Evolutionary conservation across 1,139 yeast genomes (phyloP).

Genomic region (Saccharomycopsis hybrid): DNA sequence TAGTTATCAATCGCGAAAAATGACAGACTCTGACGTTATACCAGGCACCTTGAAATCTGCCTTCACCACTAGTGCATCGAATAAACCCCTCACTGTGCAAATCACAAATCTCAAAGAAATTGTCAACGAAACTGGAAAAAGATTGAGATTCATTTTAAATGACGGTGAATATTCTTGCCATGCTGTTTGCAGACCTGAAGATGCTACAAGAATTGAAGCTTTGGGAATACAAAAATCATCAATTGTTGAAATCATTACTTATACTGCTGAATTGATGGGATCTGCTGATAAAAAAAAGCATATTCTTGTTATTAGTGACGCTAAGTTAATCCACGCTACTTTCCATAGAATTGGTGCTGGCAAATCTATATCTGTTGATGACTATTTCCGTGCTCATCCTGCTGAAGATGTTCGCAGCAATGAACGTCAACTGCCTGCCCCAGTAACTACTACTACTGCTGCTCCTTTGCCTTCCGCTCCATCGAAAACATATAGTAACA

Average conservation of each 20-base stretch:
- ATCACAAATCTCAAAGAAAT: constrained; percentile 43
- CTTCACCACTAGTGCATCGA: constrained; percentile 17
- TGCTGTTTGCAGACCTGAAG: constrained; percentile 57
- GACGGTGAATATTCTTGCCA: constrained; percentile 62
- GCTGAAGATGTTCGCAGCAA: constrained; percentile 35
- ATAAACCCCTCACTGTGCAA: constrained; percentile 38
- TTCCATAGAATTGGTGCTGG: constrained; percentile 37
- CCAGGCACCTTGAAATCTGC: constrained; percentile 12
- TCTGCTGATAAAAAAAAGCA: constrained; percentile 48
- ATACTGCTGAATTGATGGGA: constrained; percentile 39
- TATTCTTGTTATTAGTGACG: constrained; percentile 47
- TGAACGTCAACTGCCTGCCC: constrained; percentile 23
- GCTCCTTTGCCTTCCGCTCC: background rate
- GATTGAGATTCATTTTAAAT: constrained; percentile 51
- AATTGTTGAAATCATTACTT: constrained; percentile 25
- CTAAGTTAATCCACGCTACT: constrained; percentile 39
- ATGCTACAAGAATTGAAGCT: constrained; percentile 39
- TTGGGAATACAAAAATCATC: constrained; percentile 38
- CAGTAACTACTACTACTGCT: constrained; percentile 11
- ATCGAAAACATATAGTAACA: background rate
- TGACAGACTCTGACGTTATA: too few species aligned
- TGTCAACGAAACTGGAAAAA: constrained; percentile 38
- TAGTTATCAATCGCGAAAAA: too few species aligned
- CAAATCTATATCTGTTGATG: constrained; percentile 40
- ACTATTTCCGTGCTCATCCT: constrained; percentile 49